Conservation (phyloP, 2,329 filamentous ascomycete genomes). For the Aspergillus sp. region DNA sequence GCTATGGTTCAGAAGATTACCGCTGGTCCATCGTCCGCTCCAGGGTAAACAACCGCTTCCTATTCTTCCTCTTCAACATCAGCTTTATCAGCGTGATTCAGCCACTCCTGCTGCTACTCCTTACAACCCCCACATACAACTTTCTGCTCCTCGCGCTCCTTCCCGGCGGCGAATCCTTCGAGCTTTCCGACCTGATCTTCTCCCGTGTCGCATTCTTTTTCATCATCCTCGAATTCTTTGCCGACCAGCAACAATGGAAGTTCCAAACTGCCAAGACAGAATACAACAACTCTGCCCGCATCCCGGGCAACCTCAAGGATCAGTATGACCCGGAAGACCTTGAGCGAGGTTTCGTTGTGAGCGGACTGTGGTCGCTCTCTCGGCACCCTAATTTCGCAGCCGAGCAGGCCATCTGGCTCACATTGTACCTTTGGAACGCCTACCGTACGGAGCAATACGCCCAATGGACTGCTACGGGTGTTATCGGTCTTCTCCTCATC, state of each 20-base stretch:
- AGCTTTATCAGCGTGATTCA: conserved; percentile 86
- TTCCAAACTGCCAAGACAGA: conserved; percentile 79
- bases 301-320: conserved; percentile 55
- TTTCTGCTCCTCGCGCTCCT: conserved; percentile 72
- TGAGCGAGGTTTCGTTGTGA: conserved; percentile 83
- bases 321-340: conserved; percentile 70
- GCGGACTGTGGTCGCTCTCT: conserved; percentile 82
- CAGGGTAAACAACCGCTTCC: conserved; percentile 66
- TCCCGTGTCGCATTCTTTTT: conserved; percentile 56
- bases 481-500: conserved; percentile 68
- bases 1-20: conserved; percentile 89
- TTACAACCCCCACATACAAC: conserved; percentile 80
- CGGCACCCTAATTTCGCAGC: conserved; percentile 94
- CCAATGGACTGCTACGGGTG: conserved; percentile 77
- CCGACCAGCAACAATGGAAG: conserved; percentile 90
- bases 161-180: conserved; percentile 53
- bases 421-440: conserved; percentile 85
- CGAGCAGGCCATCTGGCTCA: conserved; percentile 87
- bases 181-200: conserved; percentile 61
- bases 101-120: conserved; percentile 74
- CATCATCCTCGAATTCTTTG: conserved; percentile 70
- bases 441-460: conserved; percentile 68
- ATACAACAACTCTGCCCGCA: conserved; percentile 72
- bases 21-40: conserved; percentile 78
- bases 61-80: conserved; percentile 84